Percentiles rank a stretch among this genome's conserved stretches.
phyloP scores from a whole-genome alignment of 805 yeast species.

The Hanseniaspora hatyaiensis region DNA sequence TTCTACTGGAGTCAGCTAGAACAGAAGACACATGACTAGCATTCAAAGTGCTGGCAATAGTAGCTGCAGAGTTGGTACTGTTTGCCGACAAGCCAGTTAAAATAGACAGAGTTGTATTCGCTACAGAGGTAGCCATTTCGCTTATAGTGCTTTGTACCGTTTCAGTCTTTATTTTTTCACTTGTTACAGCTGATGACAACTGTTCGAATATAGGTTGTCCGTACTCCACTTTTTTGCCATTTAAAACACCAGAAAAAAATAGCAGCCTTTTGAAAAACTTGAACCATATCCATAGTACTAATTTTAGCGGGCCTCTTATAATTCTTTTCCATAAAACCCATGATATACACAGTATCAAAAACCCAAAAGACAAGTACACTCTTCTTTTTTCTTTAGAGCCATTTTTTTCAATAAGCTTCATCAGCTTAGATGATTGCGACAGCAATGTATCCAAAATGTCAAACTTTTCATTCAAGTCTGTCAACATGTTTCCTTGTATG shows the following conservation, averaged over 20 bases:
- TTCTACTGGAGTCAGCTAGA: too few species aligned
- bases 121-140: too few species aligned
- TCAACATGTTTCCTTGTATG: conserved; percentile 26
- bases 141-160: too few species aligned
- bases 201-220: conserved; percentile 8
- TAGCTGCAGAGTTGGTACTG: too few species aligned
- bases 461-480: conserved; percentile 27
- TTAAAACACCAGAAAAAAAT: conserved; percentile 23
- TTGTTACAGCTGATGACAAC: too few species aligned
- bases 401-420: conserved; percentile 26
- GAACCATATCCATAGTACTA: conserved; percentile 27
- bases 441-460: conserved; percentile 25
- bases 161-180: too few species aligned
- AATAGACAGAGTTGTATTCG: too few species aligned
- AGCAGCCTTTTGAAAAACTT: conserved; percentile 31
- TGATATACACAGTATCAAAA: conserved; percentile 24
- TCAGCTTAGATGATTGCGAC: conserved; percentile 25
- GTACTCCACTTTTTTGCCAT: not conserved
- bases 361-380: conserved; percentile 27
- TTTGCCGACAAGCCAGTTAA: too few species aligned
- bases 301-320: conserved; percentile 27
- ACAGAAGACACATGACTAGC: too few species aligned
- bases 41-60: too few species aligned
- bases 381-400: conserved; percentile 29
- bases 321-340: conserved; percentile 31